Evolutionary conservation across 2,329 filamentous ascomycete genomes (phyloP), one percentile per base, ranked within the genome.

Genomic region (Aspergillus awamori): DNA sequence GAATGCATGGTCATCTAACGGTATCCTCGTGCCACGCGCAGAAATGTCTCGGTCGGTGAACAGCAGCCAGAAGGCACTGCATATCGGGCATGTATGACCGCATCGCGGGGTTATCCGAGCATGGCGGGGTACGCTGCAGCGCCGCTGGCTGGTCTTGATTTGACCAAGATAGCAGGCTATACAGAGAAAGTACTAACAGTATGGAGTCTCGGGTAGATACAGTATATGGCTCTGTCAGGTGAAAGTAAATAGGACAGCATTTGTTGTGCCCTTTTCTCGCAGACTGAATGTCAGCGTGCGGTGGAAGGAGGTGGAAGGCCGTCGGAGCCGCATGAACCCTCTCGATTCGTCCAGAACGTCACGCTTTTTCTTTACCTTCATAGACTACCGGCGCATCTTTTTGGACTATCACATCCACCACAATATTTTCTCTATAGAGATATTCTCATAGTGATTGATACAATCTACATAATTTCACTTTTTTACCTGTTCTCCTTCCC

Each of bases 321-420:
- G 60, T 69, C 63, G 71, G 62, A 55, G 57, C 45, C 62, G 55
- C 66, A 53, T 65, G 71, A 73, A 73, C 61, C 69, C 53, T 69
- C 69, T 64, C 59, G 66, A 66, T 59, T 53, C 51, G 48, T 57
- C 61, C 36, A 57, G 56, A 63, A 64, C 64, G 57, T 65, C 60
- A 51, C 61, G 39, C 45, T 45, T 8, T 15, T 45, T 36, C 22
- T 52, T 56, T 62, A 13, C 60, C 62, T 63, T 58, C 60, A 17
- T 39, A 38, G 7, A 11, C n/a, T 6, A 13, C 53, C 54, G 30
- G 41, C 22, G 52, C 48, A 41, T 33, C 33, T 6, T 56, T 33
- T 17, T 33, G 20, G n/a, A 45, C 41, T 11, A 33, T 41, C 39
- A 56, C 26, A n/a, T 38, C 33, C 51, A 39, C 30, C 8, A 20